A percentile compares a stretch with the other conserved stretches of the same genome.
Evolutionary conservation across 352 stramenopile species (phyloP).

Genomic region (Lagenidium giganteum): DNA sequence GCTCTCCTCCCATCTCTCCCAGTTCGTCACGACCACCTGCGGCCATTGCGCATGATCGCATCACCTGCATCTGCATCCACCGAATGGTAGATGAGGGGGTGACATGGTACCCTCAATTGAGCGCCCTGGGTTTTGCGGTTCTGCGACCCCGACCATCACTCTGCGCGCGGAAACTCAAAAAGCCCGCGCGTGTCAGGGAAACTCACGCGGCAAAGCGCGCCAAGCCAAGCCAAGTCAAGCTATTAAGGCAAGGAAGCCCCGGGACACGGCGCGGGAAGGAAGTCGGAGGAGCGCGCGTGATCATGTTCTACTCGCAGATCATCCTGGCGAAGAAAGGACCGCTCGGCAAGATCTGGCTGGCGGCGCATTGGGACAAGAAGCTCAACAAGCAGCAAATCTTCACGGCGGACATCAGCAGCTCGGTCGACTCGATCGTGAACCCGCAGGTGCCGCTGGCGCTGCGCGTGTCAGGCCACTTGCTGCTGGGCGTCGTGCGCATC

Average conservation of each 20-base stretch:
- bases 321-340: constrained; percentile 99
- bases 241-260: too few species aligned
- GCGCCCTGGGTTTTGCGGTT: too few species aligned
- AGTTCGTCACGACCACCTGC: too few species aligned
- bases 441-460: constrained; percentile 95
- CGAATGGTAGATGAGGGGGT: too few species aligned
- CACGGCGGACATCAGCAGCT: constrained; percentile 94
- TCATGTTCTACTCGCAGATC: constrained; percentile 99
- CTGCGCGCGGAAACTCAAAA: background rate
- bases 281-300: constrained; percentile 11
- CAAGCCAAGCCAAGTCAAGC: too few species aligned
- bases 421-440: constrained; percentile 96
- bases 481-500: constrained; percentile 98
- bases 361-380: constrained; percentile 99
- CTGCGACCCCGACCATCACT: background rate
- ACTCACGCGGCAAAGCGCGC: too few species aligned
- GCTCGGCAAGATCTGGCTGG: constrained; percentile 98
- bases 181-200: too few species aligned
- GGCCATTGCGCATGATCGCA: too few species aligned
- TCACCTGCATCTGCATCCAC: too few species aligned
- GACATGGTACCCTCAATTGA: too few species aligned
- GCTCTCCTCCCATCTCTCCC: constrained; percentile 7
- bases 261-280: too few species aligned
- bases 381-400: constrained; percentile 98
- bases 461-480: constrained; percentile 95